Percentiles rank a stretch among this genome's conserved stretches.
These are phyloP conservation scores for Candida hungchunana DNA, from an alignment of 805 yeast species.

Conservation along the genomic window DNA sequence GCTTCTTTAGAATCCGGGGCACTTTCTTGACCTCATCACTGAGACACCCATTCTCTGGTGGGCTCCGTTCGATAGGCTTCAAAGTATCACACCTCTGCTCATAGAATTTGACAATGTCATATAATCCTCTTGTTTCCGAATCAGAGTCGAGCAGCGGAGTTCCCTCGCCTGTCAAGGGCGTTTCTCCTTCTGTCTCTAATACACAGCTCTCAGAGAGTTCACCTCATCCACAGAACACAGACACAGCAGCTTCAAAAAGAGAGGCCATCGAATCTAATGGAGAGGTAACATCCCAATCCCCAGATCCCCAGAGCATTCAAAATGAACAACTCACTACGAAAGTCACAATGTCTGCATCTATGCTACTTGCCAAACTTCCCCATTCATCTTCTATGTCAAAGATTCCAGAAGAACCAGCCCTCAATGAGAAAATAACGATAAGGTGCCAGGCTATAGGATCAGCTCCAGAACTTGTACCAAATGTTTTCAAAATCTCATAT, in stretches of 20 bases:
- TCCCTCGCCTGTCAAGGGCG: conserved; percentile 8
- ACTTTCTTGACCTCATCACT: not conserved
- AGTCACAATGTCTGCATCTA: conserved; percentile 23
- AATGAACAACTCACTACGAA: conserved; percentile 20
- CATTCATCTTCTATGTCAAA: conserved; percentile 16
- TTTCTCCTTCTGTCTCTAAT: not conserved
- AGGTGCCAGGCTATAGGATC: conserved; percentile 62
- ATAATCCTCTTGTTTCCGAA: conserved; percentile 23
- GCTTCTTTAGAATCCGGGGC: too few relatives aligned
- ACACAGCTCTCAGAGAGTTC: conserved; percentile 5
- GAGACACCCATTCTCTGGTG: not conserved
- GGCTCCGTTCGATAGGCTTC: not conserved
- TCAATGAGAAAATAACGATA: conserved; percentile 33
- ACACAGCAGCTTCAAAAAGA: not conserved
- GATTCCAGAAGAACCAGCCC: conserved; percentile 12
- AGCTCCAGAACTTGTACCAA: conserved; percentile 45
- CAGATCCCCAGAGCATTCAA: conserved; percentile 14
- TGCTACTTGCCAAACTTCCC: conserved; percentile 21
- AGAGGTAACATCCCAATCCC: not conserved
- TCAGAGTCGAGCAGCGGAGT: conserved; percentile 22
- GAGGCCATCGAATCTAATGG: not conserved
- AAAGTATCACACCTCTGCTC: not conserved
- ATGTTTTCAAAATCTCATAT: conserved; percentile 44
- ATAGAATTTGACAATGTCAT: conserved; percentile 3
- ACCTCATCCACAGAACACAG: not conserved